Percentiles rank a stretch among this genome's conserved stretches.
Conservation (phyloP, 2,329 filamentous ascomycete genomes). For the Ophiognomonia clavigignenti-juglandacearum region DNA sequence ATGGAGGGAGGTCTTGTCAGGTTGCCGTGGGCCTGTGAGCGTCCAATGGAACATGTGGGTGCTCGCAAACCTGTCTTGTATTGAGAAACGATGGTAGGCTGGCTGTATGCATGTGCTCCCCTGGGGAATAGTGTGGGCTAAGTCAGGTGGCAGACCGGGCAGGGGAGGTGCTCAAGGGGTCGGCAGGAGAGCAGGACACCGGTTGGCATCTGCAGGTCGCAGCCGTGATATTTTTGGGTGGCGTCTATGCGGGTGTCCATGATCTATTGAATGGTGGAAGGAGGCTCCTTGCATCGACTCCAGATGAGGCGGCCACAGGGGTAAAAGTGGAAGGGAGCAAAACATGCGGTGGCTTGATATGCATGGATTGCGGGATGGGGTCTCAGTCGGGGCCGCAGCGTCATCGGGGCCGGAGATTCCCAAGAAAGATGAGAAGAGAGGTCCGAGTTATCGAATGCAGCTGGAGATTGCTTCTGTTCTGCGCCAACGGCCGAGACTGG, state of each 20-base stretch:
- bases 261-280: constrained; percentile 16
- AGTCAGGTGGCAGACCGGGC: neutral
- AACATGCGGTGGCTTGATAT: neutral
- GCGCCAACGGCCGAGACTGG: neutral
- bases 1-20: neutral
- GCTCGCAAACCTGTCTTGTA: neutral
- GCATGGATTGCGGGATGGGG: neutral
- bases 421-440: neutral
- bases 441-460: neutral
- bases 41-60: neutral
- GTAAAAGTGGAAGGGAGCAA: neutral
- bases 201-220: constrained; percentile 13
- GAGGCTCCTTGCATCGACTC: constrained; percentile 13
- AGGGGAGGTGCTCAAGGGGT: neutral
- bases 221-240: constrained; percentile 7
- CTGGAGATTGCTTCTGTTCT: neutral
- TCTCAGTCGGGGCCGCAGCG: neutral
- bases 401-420: neutral
- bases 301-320: constrained; percentile 11
- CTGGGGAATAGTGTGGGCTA: neutral
- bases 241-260: constrained; percentile 12
- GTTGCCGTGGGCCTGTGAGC: neutral
- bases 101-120: neutral
- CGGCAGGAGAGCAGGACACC: neutral
- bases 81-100: constrained; percentile 1